These are phyloP conservation scores for Epichloe gansuensis DNA, from an alignment of 2,329 filamentous ascomycete species.

Conservation along the genomic window DNA sequence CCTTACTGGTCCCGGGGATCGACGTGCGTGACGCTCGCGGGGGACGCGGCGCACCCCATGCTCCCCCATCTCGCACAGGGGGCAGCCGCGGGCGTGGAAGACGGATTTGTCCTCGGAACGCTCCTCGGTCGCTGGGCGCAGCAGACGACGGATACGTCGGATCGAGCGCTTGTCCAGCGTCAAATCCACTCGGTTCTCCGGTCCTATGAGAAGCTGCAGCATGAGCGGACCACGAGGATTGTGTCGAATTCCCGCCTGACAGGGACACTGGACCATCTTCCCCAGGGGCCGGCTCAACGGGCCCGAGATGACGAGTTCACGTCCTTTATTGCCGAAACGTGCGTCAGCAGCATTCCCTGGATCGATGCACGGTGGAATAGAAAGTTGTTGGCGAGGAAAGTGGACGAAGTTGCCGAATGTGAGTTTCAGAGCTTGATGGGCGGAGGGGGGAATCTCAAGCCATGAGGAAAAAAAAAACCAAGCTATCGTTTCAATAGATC, in stretches of 20 bases:
- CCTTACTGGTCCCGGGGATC: conserved; percentile 5
- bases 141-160: not conserved
- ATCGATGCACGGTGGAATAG: conserved; percentile 7
- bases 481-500: no score
- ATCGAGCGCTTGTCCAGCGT: not conserved
- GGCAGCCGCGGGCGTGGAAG: conserved; percentile 15
- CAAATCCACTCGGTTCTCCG: conserved; percentile 1
- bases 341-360: conserved; percentile 8
- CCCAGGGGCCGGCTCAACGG: conserved; percentile 2
- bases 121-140: conserved; percentile 15
- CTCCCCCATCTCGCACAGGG: conserved; percentile 15
- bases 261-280: conserved; percentile 5
- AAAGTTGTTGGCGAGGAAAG: conserved; percentile 4
- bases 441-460: not conserved
- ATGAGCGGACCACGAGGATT: conserved; percentile 3
- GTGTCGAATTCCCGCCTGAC: conserved; percentile 3
- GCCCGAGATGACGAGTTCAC: conserved; percentile 7
- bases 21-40: conserved; percentile 6
- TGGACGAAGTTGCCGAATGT: conserved; percentile 3
- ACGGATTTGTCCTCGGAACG: conserved; percentile 12
- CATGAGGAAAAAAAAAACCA: no score
- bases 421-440: conserved; percentile 2
- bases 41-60: conserved; percentile 12
- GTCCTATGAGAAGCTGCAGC: conserved; percentile 6
- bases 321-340: not conserved